These are phyloP conservation scores for Clarireedia homoeocarpa DNA, from an alignment of 2,329 filamentous ascomycete genomes.

Conservation along the genomic window DNA sequence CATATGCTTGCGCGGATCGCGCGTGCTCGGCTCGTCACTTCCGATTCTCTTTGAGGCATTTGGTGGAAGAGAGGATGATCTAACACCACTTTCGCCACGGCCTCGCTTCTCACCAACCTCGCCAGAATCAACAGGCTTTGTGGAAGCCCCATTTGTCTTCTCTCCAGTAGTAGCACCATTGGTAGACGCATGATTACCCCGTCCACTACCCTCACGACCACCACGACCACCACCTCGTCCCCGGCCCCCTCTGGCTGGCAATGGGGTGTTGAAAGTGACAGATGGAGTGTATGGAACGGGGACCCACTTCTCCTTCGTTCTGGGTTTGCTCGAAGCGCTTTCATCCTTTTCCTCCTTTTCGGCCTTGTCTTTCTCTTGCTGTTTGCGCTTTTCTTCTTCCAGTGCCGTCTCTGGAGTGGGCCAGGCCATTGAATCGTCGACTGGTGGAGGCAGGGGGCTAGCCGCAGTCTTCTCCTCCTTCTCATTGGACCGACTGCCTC, in stretches of 20 bases:
- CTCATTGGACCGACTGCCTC: slow-evolving; percentile 24
- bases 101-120: slow-evolving; percentile 20
- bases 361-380: slow-evolving; percentile 56
- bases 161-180: slow-evolving; percentile 20
- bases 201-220: slow-evolving; percentile 33
- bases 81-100: slow-evolving; percentile 13
- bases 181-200: slow-evolving; percentile 24
- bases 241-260: slow-evolving; percentile 55
- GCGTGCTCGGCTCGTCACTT: slow-evolving; percentile 17
- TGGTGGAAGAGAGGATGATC: slow-evolving; percentile 27
- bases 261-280: slow-evolving; percentile 78
- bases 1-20: slow-evolving; percentile 23
- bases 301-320: slow-evolving; percentile 78
- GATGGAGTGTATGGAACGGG: slow-evolving; percentile 74
- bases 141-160: slow-evolving; percentile 17
- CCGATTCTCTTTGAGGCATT: slow-evolving; percentile 19
- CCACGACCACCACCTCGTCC: slow-evolving; percentile 36
- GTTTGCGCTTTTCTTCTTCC: slow-evolving; percentile 69
- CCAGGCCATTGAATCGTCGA: slow-evolving; percentile 75
- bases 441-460: slow-evolving; percentile 50
- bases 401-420: slow-evolving; percentile 79
- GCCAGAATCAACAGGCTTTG: slow-evolving; percentile 7
- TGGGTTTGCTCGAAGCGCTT: slow-evolving; percentile 42
- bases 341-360: slow-evolving; percentile 58
- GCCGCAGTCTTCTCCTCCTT: slow-evolving; percentile 28